Base-by-base conservation (phyloP, 2,329 filamentous ascomycete genomes). In the Parascedosporium putredinis region DNA sequence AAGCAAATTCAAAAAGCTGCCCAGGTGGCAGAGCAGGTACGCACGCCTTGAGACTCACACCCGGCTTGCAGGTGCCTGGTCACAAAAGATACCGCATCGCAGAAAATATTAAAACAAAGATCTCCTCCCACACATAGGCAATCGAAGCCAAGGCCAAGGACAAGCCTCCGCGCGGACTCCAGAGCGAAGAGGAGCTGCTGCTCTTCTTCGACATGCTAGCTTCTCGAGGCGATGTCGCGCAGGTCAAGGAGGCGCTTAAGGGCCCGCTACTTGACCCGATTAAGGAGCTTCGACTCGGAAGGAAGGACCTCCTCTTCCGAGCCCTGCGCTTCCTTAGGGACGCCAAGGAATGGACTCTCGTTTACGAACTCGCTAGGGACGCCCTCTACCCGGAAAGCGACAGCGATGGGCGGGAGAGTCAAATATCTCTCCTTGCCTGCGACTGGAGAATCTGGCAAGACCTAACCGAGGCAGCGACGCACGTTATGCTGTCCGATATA, bases 1-100 rank as follows among this genome's bases (percentile, higher is more conserved):
- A 74, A 73, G 58, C 73, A 76, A 55, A 69, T 75, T 1, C 70
- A 76, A 51, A 67, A 71, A 45, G 74, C 73, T 3, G 72, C 72
- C 1, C 69, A 72, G 36, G 52, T 66, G 1, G 58, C 71, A 1
- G 71, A 73, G 55, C 64, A 69, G 58, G 71, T 71, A 63, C 27
- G 55, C 18, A 14, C 42, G 12, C 34, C n/a, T n/a, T 20, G n/a
- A n/a, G n/a, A n/a, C n/a, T n/a, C n/a, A n/a, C n/a, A n/a, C n/a
- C n/a, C n/a, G n/a, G n/a, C n/a, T n/a, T n/a, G n/a, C n/a, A n/a
- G n/a, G n/a, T n/a, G n/a, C n/a, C n/a, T n/a, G n/a, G n/a, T n/a
- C n/a, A n/a, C n/a, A n/a, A n/a, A n/a, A n/a, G n/a, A n/a, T n/a
- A n/a, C n/a, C n/a, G n/a, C n/a, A n/a, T n/a, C n/a, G n/a, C n/a